Conservation (phyloP, 2,329 filamentous ascomycete species). For the Bipolaris bicolor region DNA sequence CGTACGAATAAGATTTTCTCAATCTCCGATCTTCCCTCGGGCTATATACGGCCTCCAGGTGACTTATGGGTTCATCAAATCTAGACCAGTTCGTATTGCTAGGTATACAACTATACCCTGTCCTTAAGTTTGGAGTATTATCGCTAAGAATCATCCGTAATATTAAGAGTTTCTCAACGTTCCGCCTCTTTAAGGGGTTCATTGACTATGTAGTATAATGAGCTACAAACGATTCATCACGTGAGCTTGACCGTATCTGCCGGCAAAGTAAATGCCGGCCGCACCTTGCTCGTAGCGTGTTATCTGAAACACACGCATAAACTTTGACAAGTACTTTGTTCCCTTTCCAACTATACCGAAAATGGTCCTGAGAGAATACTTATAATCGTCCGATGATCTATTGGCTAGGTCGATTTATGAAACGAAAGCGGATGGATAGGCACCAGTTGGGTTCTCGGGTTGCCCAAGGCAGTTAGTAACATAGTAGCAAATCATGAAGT, state of each 20-base stretch:
- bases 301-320: background rate
- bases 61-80: background rate
- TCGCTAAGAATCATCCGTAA: background rate
- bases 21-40: conserved; percentile 3
- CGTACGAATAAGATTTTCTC: conserved; percentile 4
- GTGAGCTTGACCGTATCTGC: background rate
- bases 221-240: background rate
- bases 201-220: background rate
- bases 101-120: background rate
- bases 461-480: background rate
- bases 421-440: background rate
- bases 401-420: background rate
- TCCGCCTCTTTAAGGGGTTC: background rate
- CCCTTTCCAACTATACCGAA: background rate
- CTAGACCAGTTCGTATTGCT: background rate
- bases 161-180: background rate
- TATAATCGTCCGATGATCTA: background rate
- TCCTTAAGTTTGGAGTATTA: background rate
- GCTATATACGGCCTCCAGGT: conserved; percentile 6
- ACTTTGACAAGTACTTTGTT: background rate
- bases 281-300: background rate
- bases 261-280: background rate
- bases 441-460: background rate
- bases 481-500: background rate
- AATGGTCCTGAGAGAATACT: background rate